Percentiles rank a stretch among this genome's conserved stretches.
Evolutionary conservation across 2,329 filamentous ascomycete species (phyloP).

Genomic region (Hymenoscyphus occultus): DNA sequence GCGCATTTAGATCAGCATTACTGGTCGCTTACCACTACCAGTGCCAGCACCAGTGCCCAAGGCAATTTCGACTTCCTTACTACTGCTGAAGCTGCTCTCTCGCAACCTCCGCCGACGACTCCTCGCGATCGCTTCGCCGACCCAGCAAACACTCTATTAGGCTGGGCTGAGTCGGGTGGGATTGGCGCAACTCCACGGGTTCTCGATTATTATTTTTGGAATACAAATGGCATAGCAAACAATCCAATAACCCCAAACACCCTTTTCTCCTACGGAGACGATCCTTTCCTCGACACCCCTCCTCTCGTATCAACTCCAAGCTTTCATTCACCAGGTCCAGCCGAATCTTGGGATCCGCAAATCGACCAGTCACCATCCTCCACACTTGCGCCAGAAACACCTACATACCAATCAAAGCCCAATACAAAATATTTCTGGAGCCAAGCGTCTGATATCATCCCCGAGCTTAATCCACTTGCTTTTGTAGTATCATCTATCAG

Average conservation of each 20-base stretch:
- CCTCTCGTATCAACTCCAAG: neutral
- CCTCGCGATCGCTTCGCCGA: neutral
- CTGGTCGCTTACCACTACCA: neutral
- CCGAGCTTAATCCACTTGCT: neutral
- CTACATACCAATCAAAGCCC: neutral
- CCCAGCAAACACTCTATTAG: neutral
- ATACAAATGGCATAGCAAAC: neutral
- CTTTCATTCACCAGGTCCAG: neutral
- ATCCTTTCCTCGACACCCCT: conserved; percentile 1
- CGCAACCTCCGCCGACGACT: neutral
- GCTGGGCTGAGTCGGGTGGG: neutral
- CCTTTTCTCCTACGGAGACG: neutral
- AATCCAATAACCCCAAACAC: neutral
- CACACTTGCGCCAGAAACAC: conserved; percentile 8
- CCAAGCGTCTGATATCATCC: neutral
- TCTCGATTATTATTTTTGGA: neutral
- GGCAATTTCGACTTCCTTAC: neutral
- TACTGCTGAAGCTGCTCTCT: neutral
- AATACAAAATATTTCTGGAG: neutral
- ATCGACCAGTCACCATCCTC: conserved; percentile 5
- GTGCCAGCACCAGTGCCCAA: neutral
- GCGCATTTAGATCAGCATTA: neutral
- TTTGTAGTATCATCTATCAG: neutral
- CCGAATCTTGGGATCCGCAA: neutral
- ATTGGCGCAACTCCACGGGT: neutral